These are phyloP conservation scores for Fusarium sp. DNA, from an alignment of 2,329 filamentous ascomycete species.

Conservation along the genomic window DNA sequence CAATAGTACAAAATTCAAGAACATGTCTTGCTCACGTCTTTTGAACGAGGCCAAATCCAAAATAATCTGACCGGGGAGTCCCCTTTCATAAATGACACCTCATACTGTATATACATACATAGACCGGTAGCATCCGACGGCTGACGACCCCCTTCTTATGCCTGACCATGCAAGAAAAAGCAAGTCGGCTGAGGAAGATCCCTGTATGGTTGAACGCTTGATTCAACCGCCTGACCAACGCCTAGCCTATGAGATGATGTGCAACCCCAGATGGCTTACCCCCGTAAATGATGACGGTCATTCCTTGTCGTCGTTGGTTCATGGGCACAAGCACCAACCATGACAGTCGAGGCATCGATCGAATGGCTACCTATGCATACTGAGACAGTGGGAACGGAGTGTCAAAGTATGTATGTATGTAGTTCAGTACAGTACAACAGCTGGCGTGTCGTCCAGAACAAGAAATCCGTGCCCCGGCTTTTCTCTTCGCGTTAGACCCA, in stretches of 20 bases:
- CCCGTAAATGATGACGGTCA: slow-evolving; percentile 30
- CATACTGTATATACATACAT: too few species aligned
- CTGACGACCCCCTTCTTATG: slow-evolving; percentile 28
- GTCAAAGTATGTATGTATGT: background rate
- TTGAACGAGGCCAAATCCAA: slow-evolving; percentile 3
- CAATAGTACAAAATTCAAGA: background rate
- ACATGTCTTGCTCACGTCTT: background rate
- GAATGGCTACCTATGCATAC: background rate
- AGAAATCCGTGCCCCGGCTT: slow-evolving; percentile 22
- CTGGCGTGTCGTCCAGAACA: slow-evolving; percentile 26
- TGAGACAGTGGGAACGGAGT: background rate
- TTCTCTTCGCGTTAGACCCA: slow-evolving; percentile 2
- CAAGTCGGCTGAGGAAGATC: slow-evolving; percentile 1
- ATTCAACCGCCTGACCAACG: slow-evolving; percentile 43
- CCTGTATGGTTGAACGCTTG: slow-evolving; percentile 41
- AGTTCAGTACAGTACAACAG: slow-evolving; percentile 3
- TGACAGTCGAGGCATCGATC: too few species aligned
- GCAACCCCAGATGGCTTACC: slow-evolving; percentile 38
- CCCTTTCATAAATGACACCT: too few species aligned
- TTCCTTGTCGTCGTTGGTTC: background rate
- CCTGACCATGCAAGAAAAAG: slow-evolving; percentile 33
- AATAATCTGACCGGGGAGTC: slow-evolving; percentile 16
- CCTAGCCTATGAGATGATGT: slow-evolving; percentile 33
- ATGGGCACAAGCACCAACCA: too few species aligned
- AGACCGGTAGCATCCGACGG: background rate